These are phyloP conservation scores for Peronospora farinosa DNA, from an alignment of 352 stramenopile species.

Conservation along the genomic window DNA sequence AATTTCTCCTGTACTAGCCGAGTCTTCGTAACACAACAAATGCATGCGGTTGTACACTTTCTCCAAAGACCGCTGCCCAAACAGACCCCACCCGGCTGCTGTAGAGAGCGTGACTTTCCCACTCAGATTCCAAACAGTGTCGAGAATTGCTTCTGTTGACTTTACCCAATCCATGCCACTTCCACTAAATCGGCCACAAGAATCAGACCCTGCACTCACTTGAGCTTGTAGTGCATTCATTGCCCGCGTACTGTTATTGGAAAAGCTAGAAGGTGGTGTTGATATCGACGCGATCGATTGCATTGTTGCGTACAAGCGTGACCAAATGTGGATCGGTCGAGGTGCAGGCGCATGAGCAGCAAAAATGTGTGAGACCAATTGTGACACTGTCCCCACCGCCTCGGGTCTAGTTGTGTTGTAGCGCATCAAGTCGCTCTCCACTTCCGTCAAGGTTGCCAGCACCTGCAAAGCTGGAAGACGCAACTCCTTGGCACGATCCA, in stretches of 20 bases:
- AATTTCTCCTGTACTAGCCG: slow-evolving; percentile 42
- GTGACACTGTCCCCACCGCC: slow-evolving; percentile 3
- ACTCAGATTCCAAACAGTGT: slow-evolving; percentile 58
- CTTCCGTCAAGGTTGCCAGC: slow-evolving; percentile 36
- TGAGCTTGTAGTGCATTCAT: slow-evolving; percentile 30
- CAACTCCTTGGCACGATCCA: slow-evolving; percentile 58
- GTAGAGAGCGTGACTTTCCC: slow-evolving; percentile 48
- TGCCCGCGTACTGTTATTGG: slow-evolving; percentile 12
- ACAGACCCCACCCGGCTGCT: slow-evolving; percentile 43
- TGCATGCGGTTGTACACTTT: slow-evolving; percentile 47
- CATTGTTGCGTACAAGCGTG: slow-evolving; percentile 28
- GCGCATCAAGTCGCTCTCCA: slow-evolving; percentile 47
- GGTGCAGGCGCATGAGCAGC: slow-evolving; percentile 26
- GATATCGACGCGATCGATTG: slow-evolving; percentile 24
- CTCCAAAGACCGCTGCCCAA: slow-evolving; percentile 42
- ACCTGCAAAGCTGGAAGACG: slow-evolving; percentile 46
- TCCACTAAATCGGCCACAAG: slow-evolving; percentile 3
- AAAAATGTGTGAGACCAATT: slow-evolving; percentile 33
- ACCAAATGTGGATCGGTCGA: slow-evolving; percentile 43
- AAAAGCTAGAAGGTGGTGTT: slow-evolving; percentile 17
- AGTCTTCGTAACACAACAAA: slow-evolving; percentile 48
- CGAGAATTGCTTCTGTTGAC: slow-evolving; percentile 49
- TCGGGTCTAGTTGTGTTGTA: slow-evolving; percentile 16
- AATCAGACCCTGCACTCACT: slow-evolving; percentile 7
- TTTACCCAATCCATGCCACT: slow-evolving; percentile 49